A percentile compares a stretch with the other conserved stretches of the same genome.
Evolutionary conservation across 768 basidiomycete genomes (phyloP).

Genomic region (Mycena belliarum): DNA sequence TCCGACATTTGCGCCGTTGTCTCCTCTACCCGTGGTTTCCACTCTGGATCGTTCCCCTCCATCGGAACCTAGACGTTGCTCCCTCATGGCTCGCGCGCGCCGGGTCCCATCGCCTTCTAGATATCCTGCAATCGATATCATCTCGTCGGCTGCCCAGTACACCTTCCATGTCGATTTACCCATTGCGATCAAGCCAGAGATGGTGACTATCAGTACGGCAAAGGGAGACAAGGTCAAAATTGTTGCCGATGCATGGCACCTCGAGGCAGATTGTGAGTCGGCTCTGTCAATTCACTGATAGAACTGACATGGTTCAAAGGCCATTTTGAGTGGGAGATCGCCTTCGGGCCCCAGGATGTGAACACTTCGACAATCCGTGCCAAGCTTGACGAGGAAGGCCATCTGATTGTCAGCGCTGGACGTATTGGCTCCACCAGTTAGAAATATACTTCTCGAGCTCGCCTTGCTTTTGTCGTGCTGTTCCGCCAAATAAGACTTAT

Average conservation of each 20-base stretch:
- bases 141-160: slow-evolving; percentile 41
- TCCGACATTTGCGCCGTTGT: background rate
- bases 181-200: slow-evolving; percentile 49
- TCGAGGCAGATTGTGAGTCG: slow-evolving; percentile 58
- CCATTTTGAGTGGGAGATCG: slow-evolving; percentile 64
- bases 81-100: slow-evolving; percentile 31
- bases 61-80: slow-evolving; percentile 16
- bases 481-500: no score
- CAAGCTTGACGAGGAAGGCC: slow-evolving; percentile 46
- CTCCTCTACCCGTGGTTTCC: slow-evolving; percentile 9
- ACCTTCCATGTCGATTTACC: slow-evolving; percentile 52
- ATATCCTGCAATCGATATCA: slow-evolving; percentile 48
- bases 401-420: slow-evolving; percentile 44
- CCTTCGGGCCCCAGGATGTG: slow-evolving; percentile 53
- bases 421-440: background rate
- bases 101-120: slow-evolving; percentile 30
- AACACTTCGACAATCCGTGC: slow-evolving; percentile 56
- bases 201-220: slow-evolving; percentile 65
- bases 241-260: slow-evolving; percentile 64
- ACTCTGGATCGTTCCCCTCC: slow-evolving; percentile 12
- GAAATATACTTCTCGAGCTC: background rate
- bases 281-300: background rate
- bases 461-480: no score
- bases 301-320: slow-evolving; percentile 33
- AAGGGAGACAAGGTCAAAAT: slow-evolving; percentile 58